Conservation (phyloP, 2,329 filamentous ascomycete species). For the Phialophora verrucosa region DNA sequence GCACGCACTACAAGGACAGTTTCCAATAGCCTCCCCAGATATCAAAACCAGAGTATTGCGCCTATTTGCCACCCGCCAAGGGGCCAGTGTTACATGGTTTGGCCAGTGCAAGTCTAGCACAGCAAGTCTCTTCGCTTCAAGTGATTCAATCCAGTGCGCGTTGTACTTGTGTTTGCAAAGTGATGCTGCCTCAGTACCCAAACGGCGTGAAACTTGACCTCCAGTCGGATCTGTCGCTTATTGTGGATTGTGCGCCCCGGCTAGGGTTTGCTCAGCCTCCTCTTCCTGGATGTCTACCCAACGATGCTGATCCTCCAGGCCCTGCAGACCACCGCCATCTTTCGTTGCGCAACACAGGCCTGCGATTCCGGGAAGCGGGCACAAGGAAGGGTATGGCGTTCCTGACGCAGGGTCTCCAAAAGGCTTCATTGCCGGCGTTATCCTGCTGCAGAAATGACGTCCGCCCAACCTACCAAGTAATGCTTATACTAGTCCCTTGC, state of each 20-base stretch:
- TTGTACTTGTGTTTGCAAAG: slow-evolving; percentile 6
- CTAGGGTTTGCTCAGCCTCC: slow-evolving; percentile 17
- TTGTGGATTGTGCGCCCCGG: not conserved
- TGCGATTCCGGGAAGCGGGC: not conserved
- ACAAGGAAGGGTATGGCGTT: not conserved
- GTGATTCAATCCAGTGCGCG: slow-evolving; percentile 1
- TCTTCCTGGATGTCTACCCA: not conserved
- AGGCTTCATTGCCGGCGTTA: not conserved
- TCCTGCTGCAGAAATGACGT: not conserved
- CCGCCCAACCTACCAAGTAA: not conserved
- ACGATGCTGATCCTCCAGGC: not conserved
- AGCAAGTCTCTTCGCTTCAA: not conserved
- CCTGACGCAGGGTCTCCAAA: slow-evolving; percentile 7
- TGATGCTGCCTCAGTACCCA: slow-evolving; percentile 1
- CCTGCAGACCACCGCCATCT: not conserved
- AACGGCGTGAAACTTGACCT: not conserved
- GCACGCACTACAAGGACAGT: not conserved
- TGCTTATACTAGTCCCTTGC: not conserved
- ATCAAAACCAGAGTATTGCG: not conserved
- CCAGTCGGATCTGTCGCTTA: slow-evolving; percentile 20
- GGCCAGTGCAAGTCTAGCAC: not conserved
- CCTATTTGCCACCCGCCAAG: slow-evolving; percentile 10
- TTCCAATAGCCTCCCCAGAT: not conserved
- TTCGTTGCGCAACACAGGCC: not conserved
- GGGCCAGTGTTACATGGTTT: not conserved